These are phyloP conservation scores for Stenocarpella maydis DNA, from an alignment of 2,329 filamentous ascomycete species.

Conservation along the genomic window DNA sequence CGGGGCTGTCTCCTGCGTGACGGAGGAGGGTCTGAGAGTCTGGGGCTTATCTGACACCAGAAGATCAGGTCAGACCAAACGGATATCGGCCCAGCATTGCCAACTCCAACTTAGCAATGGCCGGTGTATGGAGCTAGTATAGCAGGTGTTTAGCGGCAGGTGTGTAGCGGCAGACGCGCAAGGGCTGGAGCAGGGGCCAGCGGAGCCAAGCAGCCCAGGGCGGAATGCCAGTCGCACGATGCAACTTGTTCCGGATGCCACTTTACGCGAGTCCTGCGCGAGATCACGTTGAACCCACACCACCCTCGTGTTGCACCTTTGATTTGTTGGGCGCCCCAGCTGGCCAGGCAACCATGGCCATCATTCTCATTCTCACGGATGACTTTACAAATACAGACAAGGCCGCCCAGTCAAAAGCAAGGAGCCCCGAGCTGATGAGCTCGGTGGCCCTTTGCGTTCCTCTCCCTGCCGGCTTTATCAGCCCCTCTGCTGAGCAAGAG, in stretches of 20 bases:
- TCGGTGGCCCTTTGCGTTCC: conserved; percentile 20
- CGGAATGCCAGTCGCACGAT: conserved; percentile 21
- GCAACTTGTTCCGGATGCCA: conserved; percentile 39
- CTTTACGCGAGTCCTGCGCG: conserved; percentile 44
- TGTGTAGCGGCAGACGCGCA: background rate
- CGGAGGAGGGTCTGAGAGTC: background rate
- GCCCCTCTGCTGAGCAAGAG: conserved; percentile 36
- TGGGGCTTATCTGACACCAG: background rate
- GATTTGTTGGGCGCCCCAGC: conserved; percentile 36
- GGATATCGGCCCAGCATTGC: background rate
- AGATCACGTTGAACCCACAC: conserved; percentile 39
- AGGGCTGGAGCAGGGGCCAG: conserved; percentile 22
- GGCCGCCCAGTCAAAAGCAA: conserved; percentile 37
- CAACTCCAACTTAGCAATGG: background rate
- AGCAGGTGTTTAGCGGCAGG: too few species aligned
- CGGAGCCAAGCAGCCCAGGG: too few species aligned
- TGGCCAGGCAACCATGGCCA: conserved; percentile 34
- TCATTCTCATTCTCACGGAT: conserved; percentile 12
- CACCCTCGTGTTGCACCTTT: conserved; percentile 35
- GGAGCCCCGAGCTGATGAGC: conserved; percentile 24
- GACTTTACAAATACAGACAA: conserved; percentile 19
- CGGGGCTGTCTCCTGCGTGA: too few species aligned
- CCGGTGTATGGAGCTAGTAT: too few species aligned
- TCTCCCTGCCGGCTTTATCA: conserved; percentile 36
- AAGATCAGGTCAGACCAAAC: background rate